Conservation (phyloP, 2,329 filamentous ascomycete species). For the Thelonectria rubi region DNA sequence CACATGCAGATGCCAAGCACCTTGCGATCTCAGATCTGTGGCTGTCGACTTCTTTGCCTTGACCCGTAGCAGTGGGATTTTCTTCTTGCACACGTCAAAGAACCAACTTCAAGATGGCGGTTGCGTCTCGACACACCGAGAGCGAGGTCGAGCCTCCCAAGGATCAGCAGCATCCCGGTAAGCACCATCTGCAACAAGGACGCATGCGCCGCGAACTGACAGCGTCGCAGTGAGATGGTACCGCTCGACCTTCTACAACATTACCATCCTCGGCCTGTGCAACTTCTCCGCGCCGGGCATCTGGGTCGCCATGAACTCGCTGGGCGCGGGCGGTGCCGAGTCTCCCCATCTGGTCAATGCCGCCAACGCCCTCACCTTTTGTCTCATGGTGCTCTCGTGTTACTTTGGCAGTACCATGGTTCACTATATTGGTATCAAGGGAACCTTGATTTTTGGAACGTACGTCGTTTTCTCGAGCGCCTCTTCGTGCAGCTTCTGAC, state of each 20-base stretch:
- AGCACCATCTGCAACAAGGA: not conserved
- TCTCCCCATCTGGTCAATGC: slow-evolving; percentile 74
- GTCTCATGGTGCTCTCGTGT: slow-evolving; percentile 77
- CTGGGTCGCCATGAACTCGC: slow-evolving; percentile 77
- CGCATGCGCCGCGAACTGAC: slow-evolving; percentile 1
- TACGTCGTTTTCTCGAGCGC: slow-evolving; percentile 41
- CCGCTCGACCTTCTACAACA: slow-evolving; percentile 77
- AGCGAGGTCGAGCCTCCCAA: slow-evolving; percentile 42
- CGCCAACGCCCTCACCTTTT: slow-evolving; percentile 76
- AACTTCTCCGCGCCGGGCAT: slow-evolving; percentile 77
- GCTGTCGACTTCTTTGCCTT: not conserved
- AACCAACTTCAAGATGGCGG: slow-evolving; percentile 22
- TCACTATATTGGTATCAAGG: slow-evolving; percentile 74
- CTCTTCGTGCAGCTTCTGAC: slow-evolving; percentile 9
- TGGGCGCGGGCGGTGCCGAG: slow-evolving; percentile 74
- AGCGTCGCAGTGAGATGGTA: slow-evolving; percentile 69
- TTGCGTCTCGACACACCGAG: slow-evolving; percentile 33
- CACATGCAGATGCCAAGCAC: slow-evolving; percentile 6
- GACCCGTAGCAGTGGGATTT: not conserved
- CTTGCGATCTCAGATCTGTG: slow-evolving; percentile 8
- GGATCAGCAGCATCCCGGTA: slow-evolving; percentile 45
- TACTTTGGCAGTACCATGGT: slow-evolving; percentile 72
- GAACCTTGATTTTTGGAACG: slow-evolving; percentile 76
- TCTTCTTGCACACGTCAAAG: not conserved
- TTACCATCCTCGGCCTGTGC: slow-evolving; percentile 74